Conservation (phyloP, 1,139 yeast species). For the Blastobotrys aristatus region DNA sequence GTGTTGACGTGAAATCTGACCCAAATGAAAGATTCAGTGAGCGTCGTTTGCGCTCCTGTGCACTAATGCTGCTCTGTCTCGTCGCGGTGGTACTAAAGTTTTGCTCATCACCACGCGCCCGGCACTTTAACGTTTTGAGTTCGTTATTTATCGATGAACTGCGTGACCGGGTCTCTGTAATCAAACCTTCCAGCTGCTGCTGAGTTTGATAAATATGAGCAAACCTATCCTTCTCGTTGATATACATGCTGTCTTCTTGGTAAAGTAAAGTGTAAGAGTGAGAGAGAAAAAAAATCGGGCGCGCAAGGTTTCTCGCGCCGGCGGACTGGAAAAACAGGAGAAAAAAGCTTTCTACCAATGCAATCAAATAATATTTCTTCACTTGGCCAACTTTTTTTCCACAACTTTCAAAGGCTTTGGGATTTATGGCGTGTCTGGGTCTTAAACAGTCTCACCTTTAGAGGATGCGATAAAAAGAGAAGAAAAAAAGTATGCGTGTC, state of each 20-base stretch:
- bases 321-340: not conserved
- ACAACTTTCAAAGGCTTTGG: too few species aligned
- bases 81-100: not conserved
- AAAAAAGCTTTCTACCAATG: too few species aligned
- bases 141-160: conserved; percentile 2
- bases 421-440: too few species aligned
- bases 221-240: not conserved
- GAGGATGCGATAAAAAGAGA: not conserved
- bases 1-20: conserved; percentile 5
- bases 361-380: too few species aligned
- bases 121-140: not conserved
- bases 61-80: not conserved
- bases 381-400: too few species aligned
- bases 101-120: not conserved
- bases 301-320: not conserved
- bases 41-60: conserved; percentile 21
- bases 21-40: conserved; percentile 19
- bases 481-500: not conserved
- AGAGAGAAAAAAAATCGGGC: not conserved
- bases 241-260: not conserved
- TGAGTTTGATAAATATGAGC: conserved; percentile 9
- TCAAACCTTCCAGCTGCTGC: conserved; percentile 9
- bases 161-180: not conserved
- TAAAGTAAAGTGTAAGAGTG: not conserved
- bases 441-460: too few species aligned